Evolutionary conservation across 1,284 basidiomycete genomes (phyloP).

Genomic region (Tilletia indica): DNA sequence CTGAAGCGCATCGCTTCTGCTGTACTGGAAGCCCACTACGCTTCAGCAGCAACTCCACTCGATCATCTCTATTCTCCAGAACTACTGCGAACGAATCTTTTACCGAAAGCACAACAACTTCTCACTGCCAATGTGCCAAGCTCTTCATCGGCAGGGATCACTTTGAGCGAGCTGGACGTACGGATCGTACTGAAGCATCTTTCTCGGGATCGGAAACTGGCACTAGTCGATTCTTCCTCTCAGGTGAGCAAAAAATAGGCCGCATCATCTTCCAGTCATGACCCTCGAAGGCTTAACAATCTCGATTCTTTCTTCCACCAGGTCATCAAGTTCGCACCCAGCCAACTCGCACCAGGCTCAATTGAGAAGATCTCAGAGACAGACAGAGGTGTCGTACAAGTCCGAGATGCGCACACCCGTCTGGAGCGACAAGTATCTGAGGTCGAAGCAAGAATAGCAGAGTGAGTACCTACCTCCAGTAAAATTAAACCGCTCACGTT

Average conservation of each 20-base stretch:
- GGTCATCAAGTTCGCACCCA: conserved; percentile 34
- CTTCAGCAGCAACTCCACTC: background rate
- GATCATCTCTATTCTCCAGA: conserved; percentile 15
- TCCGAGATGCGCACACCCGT: conserved; percentile 68
- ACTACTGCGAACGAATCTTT: conserved; percentile 19
- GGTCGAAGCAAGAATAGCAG: conserved; percentile 68
- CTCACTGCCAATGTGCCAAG: background rate
- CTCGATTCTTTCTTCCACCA: conserved; percentile 15
- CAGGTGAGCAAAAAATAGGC: conserved; percentile 60
- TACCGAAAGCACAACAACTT: conserved; percentile 15
- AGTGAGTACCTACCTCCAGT: conserved; percentile 60
- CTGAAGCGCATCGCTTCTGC: conserved; percentile 9
- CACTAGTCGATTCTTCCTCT: conserved; percentile 64
- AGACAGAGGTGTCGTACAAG: conserved; percentile 72
- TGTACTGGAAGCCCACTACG: conserved; percentile 24
- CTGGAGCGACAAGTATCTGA: conserved; percentile 69
- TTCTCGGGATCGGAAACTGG: conserved; percentile 68
- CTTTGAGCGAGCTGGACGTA: conserved; percentile 66
- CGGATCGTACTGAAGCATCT: conserved; percentile 74
- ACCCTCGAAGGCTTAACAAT: background rate
- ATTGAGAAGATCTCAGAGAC: conserved; percentile 63
- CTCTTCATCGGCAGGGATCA: conserved; percentile 14
- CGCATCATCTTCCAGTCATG: background rate
- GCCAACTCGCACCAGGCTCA: conserved; percentile 2
- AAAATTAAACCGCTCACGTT: too few relatives aligned